Evolutionary conservation across 306 rosid genomes (phyloP), one percentile per base, ranked within the genome.

Genomic region (Medicago arabica): DNA sequence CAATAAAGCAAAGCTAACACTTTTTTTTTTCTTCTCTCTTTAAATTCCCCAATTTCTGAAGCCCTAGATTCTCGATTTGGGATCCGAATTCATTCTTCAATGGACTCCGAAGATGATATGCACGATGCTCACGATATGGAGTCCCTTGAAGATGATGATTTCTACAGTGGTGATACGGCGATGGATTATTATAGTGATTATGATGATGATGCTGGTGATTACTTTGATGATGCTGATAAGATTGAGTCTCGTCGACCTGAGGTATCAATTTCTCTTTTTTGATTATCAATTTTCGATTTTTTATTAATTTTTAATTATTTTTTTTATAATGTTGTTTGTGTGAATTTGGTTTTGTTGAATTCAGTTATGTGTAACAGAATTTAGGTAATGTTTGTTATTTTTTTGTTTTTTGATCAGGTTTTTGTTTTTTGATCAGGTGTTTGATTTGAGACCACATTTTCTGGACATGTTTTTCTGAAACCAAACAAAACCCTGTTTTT

Each of bases 81-180:
- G 43, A 41, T 11, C 31, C 31, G 0, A 28, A 28, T 28, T 23
- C 3, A 1, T 23, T 21, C 55, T 25, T 36, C 68, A 6, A 93
- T 93, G 98, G 97, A 93, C 41, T 89, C 97, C 46, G 97, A 89
- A 36, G 97, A 93, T 49, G 97, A 93, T 84, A 88, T 91, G 92
- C 98, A 86, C 75, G 96, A 90, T 67, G 96, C 98, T 61, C 78
- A 89, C 76, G 97, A 91, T 59, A 40, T 86, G 3, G 96, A 90
- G 62, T 87, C 94, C 31, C 64, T 87, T 25, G 94, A 88, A 19
- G 97, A 93, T 11, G 97, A 88, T 9, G 97, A 88, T 78, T 91
- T 86, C 86, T 91, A 91, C 88, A 87, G 98, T 67, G 98, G 92
- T 15, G 90, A 84, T 14, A 78, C 86, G 8, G 84, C 85, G 18